Percentiles rank a stretch among this genome's conserved stretches.
These are phyloP conservation scores for Metarhizium sp. DNA, from an alignment of 2,329 filamentous ascomycete species.

Conservation along the genomic window DNA sequence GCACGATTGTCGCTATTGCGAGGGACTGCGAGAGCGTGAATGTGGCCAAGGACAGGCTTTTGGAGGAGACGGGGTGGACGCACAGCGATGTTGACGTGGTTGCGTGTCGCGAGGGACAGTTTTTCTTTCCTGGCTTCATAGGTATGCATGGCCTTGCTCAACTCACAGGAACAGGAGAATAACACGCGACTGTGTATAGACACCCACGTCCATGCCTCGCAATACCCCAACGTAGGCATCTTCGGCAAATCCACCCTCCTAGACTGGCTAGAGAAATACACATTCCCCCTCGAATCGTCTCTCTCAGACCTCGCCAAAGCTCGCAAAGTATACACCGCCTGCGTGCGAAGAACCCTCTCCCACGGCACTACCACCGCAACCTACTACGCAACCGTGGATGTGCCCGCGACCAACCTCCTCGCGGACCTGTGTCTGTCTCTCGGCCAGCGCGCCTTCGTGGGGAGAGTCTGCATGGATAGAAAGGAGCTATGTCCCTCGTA, in stretches of 20 bases:
- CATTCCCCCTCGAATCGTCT: constrained; percentile 82
- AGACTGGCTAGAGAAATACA: constrained; percentile 90
- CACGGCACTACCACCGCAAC: constrained; percentile 89
- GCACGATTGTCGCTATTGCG: constrained; percentile 42
- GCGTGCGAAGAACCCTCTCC: constrained; percentile 70
- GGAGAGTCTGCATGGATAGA: constrained; percentile 91
- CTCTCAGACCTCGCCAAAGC: constrained; percentile 56
- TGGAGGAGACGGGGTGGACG: constrained; percentile 36
- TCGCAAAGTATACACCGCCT: constrained; percentile 62
- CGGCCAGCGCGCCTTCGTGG: constrained; percentile 85
- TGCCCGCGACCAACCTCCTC: constrained; percentile 81
- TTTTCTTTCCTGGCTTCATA: constrained; percentile 80
- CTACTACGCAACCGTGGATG: constrained; percentile 90
- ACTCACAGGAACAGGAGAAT: background rate
- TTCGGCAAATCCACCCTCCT: constrained; percentile 90
- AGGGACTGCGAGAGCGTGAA: constrained; percentile 21
- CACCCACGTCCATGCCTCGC: constrained; percentile 89
- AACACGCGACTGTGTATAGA: constrained; percentile 40
- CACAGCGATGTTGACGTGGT: constrained; percentile 27
- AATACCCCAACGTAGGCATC: constrained; percentile 89
- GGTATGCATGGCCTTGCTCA: constrained; percentile 34
- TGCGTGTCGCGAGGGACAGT: constrained; percentile 41
- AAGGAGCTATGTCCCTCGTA: constrained; percentile 55
- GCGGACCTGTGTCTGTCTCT: constrained; percentile 68
- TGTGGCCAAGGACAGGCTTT: constrained; percentile 21